A percentile compares a stretch with the other conserved stretches of the same genome.
Conservation (phyloP, 2,329 filamentous ascomycete species). For the Fusarium xylarioides region DNA sequence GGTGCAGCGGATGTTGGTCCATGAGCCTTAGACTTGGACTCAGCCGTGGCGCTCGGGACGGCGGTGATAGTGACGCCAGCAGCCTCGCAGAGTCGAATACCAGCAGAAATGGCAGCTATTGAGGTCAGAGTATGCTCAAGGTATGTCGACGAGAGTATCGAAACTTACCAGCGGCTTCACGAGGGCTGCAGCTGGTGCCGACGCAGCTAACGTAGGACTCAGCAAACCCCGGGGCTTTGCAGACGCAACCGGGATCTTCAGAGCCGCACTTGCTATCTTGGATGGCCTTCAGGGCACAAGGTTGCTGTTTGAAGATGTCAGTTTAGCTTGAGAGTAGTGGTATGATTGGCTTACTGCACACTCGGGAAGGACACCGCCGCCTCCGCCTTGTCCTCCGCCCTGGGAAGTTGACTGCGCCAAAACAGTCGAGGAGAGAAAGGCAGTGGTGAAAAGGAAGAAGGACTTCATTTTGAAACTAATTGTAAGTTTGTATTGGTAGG, state of each 20-base stretch:
- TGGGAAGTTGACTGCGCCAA: background rate
- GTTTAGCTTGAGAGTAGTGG: background rate
- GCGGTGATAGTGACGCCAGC: constrained; percentile 1
- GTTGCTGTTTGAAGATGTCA: constrained; percentile 3
- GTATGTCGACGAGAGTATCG: rapidly evolving
- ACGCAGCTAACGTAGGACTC: background rate
- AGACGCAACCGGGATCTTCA: constrained; percentile 11
- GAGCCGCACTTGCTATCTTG: constrained; percentile 1
- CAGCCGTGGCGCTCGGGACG: background rate
- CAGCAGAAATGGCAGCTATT: background rate
- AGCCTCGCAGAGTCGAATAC: background rate
- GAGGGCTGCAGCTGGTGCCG: background rate
- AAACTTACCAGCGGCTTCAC: constrained; percentile 7
- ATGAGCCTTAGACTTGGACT: background rate
- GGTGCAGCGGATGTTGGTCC: background rate
- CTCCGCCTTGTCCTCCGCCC: background rate
- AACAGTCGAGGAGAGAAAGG: background rate
- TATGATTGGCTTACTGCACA: constrained; percentile 6
- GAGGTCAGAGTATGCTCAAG: rapidly evolving
- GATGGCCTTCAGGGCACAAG: constrained; percentile 4
- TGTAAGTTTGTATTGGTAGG: background rate
- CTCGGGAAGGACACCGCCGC: background rate
- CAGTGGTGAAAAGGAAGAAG: background rate
- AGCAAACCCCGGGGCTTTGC: constrained; percentile 1
- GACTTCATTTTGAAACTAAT: constrained; percentile 4